Percentiles rank a stretch among this genome's conserved stretches.
Conservation (phyloP, 2,329 filamentous ascomycete species). For the Penicillium psychrosexuale region DNA sequence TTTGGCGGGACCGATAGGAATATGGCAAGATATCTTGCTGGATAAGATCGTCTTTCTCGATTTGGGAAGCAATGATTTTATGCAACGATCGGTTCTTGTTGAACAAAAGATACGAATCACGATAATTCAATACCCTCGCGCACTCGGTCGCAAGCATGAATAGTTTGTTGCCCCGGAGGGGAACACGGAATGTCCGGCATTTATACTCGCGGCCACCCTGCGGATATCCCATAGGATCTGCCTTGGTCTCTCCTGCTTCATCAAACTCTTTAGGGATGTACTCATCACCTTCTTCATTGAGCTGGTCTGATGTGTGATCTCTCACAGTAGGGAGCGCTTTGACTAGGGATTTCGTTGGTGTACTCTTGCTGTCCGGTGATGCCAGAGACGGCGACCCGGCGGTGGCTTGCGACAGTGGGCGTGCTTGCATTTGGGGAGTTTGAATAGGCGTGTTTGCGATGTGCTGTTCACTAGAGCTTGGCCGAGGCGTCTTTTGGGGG, state of each 20-base stretch:
- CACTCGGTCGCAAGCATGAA: constrained; percentile 99
- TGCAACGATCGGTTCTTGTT: constrained; percentile 96
- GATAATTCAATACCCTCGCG: constrained; percentile 85
- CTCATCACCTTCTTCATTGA: constrained; percentile 84
- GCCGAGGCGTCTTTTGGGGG: constrained; percentile 50
- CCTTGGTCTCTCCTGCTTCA: constrained; percentile 91
- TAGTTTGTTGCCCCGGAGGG: constrained; percentile 84
- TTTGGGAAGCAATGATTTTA: constrained; percentile 96
- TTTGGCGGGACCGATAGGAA: constrained; percentile 96
- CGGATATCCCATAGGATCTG: constrained; percentile 76
- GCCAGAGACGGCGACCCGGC: constrained; percentile 55
- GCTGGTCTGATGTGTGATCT: constrained; percentile 95
- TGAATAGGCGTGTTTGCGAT: constrained; percentile 34
- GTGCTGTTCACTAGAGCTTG: constrained; percentile 32
- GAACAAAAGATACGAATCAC: constrained; percentile 96
- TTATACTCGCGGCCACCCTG: constrained; percentile 82
- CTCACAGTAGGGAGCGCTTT: constrained; percentile 94
- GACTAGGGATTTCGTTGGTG: constrained; percentile 74
- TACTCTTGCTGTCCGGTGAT: constrained; percentile 64
- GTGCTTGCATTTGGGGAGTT: constrained; percentile 42
- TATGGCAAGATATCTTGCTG: constrained; percentile 93
- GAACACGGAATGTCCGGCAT: constrained; percentile 90
- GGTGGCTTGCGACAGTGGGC: constrained; percentile 32
- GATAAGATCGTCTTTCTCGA: constrained; percentile 95
- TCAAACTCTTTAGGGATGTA: constrained; percentile 93